Base-by-base conservation (phyloP, 2,329 filamentous ascomycete species). In the Pseudogymnoascus sp. region DNA sequence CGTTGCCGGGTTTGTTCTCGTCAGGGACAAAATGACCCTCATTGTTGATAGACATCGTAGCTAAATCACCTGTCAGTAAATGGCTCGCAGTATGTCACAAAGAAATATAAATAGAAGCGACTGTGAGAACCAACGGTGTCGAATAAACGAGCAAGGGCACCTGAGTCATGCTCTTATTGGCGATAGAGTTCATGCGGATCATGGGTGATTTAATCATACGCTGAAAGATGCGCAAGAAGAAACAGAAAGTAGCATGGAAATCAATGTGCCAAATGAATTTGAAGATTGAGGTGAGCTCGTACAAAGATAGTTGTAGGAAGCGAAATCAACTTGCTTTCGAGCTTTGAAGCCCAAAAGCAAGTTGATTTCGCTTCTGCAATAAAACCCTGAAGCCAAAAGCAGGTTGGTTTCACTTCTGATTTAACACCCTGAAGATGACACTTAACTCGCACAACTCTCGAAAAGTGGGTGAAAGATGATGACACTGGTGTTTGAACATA, bases 21-120 rank as follows among this genome's bases (percentile, higher is more conserved):
- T 19, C n/a, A 19, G 14, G 13, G 14, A 38, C 26, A 38, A 47
- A n/a, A 16, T 64, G 64, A 31, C 70, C 68, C 3, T 66, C 19
- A 13, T 64, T 44, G 59, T 61, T 61, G 59, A 61, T 10, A 13
- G 50, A 56, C 50, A 56, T 56, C 29, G 29, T 33, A 16, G 29
- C 50, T 56, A 11, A 21, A 56, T 56, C 50, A 56, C n/a, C 16
- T 33, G 16, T 56, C 16, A 56, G 50, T 56, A 2, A 7, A 14
- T 56, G 10, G 29, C 29, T 35, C 29, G 50, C 16, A 35, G 10
- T 14, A 21, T 14, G 29, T 4, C 6, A 35, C n/a, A 56, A 56
- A 56, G 10, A 10, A 35, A 56, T 35, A 16, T n/a, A 14, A 13
- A 35, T 11, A 56, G 50, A 56, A 6, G 10, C 16, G 29, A 35